Conservation (phyloP, 2,329 filamentous ascomycete species). For the Sphaerulina musiva region DNA sequence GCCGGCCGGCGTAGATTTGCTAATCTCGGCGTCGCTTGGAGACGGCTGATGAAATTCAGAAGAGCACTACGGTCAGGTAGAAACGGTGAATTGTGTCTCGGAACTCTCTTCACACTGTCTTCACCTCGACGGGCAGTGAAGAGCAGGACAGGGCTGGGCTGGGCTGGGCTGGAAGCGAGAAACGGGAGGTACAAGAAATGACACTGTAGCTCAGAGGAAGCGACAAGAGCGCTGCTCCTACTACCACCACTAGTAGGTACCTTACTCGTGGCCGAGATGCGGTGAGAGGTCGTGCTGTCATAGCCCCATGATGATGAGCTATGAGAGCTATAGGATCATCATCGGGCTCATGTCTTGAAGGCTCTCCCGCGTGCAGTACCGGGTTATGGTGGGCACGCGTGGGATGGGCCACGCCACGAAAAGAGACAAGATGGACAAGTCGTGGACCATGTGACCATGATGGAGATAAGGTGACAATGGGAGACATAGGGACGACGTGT, state of each 20-base stretch:
- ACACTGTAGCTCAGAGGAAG: not conserved
- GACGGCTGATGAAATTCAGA: not conserved
- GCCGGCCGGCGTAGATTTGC: constrained; percentile 7
- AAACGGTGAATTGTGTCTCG: constrained; percentile 2
- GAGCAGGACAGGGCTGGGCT: too few relatives aligned
- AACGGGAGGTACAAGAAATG: not conserved
- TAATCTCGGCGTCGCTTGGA: constrained; percentile 10
- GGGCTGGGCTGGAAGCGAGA: not conserved
- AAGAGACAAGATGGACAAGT: constrained; percentile 5
- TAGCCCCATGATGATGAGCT: constrained; percentile 18
- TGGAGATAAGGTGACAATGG: not conserved
- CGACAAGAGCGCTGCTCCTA: too few relatives aligned
- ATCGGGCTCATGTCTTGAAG: constrained; percentile 17
- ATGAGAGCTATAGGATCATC: constrained; percentile 10
- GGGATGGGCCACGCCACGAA: constrained; percentile 11
- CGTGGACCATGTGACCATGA: constrained; percentile 10
- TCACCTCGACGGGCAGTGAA: too few relatives aligned
- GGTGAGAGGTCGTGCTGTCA: constrained; percentile 16
- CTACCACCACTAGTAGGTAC: too few relatives aligned
- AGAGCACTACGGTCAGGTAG: too few relatives aligned
- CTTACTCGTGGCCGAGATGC: constrained; percentile 3
- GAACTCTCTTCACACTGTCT: not conserved
- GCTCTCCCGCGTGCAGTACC: not conserved
- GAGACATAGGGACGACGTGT: not conserved
- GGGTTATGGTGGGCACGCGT: constrained; percentile 5